Conservation (phyloP, 169 alveolate genomes). For the Plasmodium relictum region DNA sequence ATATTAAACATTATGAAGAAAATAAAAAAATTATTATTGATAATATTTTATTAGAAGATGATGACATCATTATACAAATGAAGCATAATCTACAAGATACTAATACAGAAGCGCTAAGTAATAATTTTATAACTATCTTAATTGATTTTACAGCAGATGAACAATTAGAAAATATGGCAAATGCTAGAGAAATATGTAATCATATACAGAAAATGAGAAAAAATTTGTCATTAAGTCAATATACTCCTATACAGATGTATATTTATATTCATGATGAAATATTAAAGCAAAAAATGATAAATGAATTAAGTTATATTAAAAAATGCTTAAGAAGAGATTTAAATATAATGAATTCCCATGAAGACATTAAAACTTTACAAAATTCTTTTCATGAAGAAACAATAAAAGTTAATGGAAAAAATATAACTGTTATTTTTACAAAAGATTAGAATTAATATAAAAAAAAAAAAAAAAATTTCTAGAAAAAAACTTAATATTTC, state of each 20-base stretch:
- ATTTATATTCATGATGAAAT: constrained; percentile 10
- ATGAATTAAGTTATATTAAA: constrained; percentile 26
- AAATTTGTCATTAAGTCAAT: constrained; percentile 46
- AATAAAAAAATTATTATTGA: constrained; percentile 78
- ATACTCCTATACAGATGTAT: constrained; percentile 46
- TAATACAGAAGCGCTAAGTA: constrained; percentile 81
- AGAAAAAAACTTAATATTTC: neutral
- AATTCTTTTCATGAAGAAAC: constrained; percentile 37
- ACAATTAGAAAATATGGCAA: constrained; percentile 82
- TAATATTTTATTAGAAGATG: constrained; percentile 87
- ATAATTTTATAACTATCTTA: constrained; percentile 81
- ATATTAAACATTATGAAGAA: constrained; percentile 45
- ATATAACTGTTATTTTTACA: constrained; percentile 39
- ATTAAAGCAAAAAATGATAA: constrained; percentile 24
- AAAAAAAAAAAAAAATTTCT: neutral
- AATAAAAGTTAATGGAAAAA: constrained; percentile 6
- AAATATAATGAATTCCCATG: constrained; percentile 6
- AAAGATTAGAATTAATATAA: neutral
- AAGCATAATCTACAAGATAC: constrained; percentile 80
- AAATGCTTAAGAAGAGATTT: constrained; percentile 44
- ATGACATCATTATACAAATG: constrained; percentile 82
- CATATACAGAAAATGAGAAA: constrained; percentile 89
- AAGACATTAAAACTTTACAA: neutral
- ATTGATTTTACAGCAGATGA: constrained; percentile 85
- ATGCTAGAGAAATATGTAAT: constrained; percentile 87